Conservation (phyloP, 2,329 filamentous ascomycete species). For the Arthrobotrys megalospora region DNA sequence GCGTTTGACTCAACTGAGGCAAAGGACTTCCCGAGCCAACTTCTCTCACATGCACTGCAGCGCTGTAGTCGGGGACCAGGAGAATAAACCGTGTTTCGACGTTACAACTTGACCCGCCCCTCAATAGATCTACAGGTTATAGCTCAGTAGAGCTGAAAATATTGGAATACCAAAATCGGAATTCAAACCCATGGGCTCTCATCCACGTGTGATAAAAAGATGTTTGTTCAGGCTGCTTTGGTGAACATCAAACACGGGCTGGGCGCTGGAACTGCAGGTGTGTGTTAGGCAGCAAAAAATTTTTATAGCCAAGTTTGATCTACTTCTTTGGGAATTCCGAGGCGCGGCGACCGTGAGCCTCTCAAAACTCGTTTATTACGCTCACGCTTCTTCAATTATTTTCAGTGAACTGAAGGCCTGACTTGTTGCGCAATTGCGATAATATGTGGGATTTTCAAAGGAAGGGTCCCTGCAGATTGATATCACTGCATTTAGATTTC, state of each 20-base stretch:
- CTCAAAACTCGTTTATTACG: neutral
- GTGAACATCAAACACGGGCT: constrained; percentile 41
- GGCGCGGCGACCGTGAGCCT: constrained; percentile 19
- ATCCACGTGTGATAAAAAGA: constrained; percentile 25
- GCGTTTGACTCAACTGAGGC: constrained; percentile 7
- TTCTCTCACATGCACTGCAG: constrained; percentile 9
- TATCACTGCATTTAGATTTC: neutral
- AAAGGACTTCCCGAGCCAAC: neutral
- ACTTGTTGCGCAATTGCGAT: neutral
- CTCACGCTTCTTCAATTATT: neutral
- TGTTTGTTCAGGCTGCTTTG: constrained; percentile 11
- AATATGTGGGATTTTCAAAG: neutral
- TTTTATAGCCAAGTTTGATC: constrained; percentile 21
- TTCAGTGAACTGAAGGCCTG: neutral
- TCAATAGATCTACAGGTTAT: constrained; percentile 4
- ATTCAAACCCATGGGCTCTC: constrained; percentile 8
- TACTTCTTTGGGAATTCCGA: constrained; percentile 44
- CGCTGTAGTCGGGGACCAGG: constrained; percentile 3
- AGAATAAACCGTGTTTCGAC: constrained; percentile 24
- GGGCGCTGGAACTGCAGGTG: constrained; percentile 17
- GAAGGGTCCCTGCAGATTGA: neutral
- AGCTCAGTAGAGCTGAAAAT: neutral
- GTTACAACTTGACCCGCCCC: neutral
- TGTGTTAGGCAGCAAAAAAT: constrained; percentile 38
- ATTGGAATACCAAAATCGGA: neutral